phyloP scores from a whole-genome alignment of 2,329 filamentous ascomycete genomes.

The Dryadomyces sulphureus region DNA sequence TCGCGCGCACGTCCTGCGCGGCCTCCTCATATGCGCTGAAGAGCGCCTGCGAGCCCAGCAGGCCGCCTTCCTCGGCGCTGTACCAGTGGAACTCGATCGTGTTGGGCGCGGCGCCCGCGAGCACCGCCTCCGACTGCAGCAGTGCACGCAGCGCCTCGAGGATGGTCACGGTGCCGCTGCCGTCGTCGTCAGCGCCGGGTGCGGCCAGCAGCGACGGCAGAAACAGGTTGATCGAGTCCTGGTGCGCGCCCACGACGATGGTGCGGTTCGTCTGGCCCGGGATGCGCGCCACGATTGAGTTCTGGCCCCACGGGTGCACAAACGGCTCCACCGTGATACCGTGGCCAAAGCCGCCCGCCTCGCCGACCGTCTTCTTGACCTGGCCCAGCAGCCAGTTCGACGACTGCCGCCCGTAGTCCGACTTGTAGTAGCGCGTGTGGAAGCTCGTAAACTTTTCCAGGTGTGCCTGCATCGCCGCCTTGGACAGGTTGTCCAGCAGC shows the following conservation, averaged over 20 bases:
- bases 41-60: slow-evolving; percentile 79
- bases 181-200: slow-evolving; percentile 91
- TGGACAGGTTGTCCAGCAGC: slow-evolving; percentile 54
- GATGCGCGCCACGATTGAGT: slow-evolving; percentile 81
- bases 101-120: slow-evolving; percentile 59
- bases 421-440: slow-evolving; percentile 70
- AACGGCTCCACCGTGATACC: slow-evolving; percentile 61
- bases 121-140: slow-evolving; percentile 55
- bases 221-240: slow-evolving; percentile 91
- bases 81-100: slow-evolving; percentile 97
- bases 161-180: slow-evolving; percentile 85
- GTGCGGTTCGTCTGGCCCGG: slow-evolving; percentile 76
- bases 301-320: slow-evolving; percentile 73
- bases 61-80: slow-evolving; percentile 74
- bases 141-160: slow-evolving; percentile 79
- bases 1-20: slow-evolving; percentile 70
- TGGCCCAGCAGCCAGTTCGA: slow-evolving; percentile 74
- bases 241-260: slow-evolving; percentile 79
- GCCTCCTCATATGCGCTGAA: slow-evolving; percentile 67
- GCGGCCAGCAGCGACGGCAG: slow-evolving; percentile 70
- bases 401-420: slow-evolving; percentile 64
- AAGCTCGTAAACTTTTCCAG: slow-evolving; percentile 67
- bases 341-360: slow-evolving; percentile 52
- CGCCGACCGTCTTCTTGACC: slow-evolving; percentile 55
- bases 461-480: slow-evolving; percentile 61